phyloP scores from a whole-genome alignment of 2,329 filamentous ascomycete genomes.

The Alternaria burnsii region DNA sequence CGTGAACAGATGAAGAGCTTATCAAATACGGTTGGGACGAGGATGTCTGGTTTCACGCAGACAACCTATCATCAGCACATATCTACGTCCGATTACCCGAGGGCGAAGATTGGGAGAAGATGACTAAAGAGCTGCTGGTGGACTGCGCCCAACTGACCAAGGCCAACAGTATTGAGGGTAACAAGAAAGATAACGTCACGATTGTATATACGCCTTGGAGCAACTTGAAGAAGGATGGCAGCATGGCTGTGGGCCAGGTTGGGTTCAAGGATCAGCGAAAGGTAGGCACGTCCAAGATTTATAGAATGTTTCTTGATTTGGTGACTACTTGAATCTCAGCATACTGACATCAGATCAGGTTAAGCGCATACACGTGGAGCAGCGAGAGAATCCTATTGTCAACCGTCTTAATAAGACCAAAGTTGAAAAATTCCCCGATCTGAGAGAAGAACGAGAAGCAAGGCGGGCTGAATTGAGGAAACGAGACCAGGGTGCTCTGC shows the following conservation, averaged over 20 bases:
- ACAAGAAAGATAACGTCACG: conserved; percentile 98
- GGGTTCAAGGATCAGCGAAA: conserved; percentile 89
- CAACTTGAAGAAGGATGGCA: conserved; percentile 93
- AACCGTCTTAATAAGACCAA: conserved; percentile 99
- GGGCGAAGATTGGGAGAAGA: conserved; percentile 82
- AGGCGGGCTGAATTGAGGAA: conserved; percentile 74
- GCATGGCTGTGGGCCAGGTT: conserved; percentile 95
- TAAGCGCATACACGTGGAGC: conserved; percentile 79
- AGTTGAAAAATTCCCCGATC: conserved; percentile 84
- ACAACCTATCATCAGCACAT: conserved; percentile 96
- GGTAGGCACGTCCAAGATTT: conserved; percentile 43
- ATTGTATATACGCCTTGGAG: conserved; percentile 98
- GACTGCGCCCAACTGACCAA: conserved; percentile 98
- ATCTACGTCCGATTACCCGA: conserved; percentile 89
- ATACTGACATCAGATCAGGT: conserved; percentile 60
- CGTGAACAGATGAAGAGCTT: conserved; percentile 82
- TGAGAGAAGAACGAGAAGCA: conserved; percentile 83
- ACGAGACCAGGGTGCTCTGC: conserved; percentile 70
- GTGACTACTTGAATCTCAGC: not conserved
- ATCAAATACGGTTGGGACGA: conserved; percentile 95
- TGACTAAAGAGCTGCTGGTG: conserved; percentile 75
- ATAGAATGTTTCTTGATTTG: not conserved
- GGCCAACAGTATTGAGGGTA: conserved; percentile 98
- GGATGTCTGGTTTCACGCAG: conserved; percentile 98
- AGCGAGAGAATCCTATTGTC: conserved; percentile 87